These are phyloP conservation scores for Ogataea nitratoaversa DNA, from an alignment of 805 yeast species.

Conservation along the genomic window DNA sequence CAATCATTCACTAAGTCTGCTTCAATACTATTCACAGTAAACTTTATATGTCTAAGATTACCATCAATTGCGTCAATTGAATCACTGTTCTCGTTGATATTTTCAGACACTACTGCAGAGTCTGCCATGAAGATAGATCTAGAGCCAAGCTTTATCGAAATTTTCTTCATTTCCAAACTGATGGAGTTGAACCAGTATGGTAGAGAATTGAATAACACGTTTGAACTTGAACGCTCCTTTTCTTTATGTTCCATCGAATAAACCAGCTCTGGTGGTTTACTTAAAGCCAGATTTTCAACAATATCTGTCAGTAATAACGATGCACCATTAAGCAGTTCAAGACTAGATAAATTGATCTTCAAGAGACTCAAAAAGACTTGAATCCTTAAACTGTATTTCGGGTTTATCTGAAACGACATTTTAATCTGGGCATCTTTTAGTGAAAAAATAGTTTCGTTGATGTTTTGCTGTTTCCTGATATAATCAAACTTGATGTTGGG, in stretches of 20 bases:
- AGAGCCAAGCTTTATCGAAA: constrained; percentile 13
- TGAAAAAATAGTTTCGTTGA: constrained; percentile 2
- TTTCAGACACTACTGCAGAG: constrained; percentile 4
- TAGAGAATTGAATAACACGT: constrained; percentile 24
- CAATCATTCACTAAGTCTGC: neutral
- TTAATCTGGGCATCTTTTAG: constrained; percentile 18
- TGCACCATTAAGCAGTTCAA: constrained; percentile 28
- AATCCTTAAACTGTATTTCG: constrained; percentile 15
- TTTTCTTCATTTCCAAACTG: constrained; percentile 15
- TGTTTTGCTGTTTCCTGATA: constrained; percentile 11
- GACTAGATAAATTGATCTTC: constrained; percentile 25
- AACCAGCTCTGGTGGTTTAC: neutral
- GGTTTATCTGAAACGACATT: constrained; percentile 21
- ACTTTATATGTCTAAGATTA: neutral
- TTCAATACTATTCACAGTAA: neutral
- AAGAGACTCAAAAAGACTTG: constrained; percentile 15
- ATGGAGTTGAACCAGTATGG: constrained; percentile 33
- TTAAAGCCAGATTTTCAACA: neutral
- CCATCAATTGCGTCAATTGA: neutral
- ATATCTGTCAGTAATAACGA: constrained; percentile 8
- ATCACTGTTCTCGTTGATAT: neutral
- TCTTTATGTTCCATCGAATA: neutral
- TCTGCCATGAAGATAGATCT: constrained; percentile 18
- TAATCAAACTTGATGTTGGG: constrained; percentile 20
- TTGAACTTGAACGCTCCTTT: constrained; percentile 6